A percentile compares a stretch with the other conserved stretches of the same genome.
phyloP scores from a whole-genome alignment of 768 basidiomycete genomes.

The Podaxis carcinomalis region DNA sequence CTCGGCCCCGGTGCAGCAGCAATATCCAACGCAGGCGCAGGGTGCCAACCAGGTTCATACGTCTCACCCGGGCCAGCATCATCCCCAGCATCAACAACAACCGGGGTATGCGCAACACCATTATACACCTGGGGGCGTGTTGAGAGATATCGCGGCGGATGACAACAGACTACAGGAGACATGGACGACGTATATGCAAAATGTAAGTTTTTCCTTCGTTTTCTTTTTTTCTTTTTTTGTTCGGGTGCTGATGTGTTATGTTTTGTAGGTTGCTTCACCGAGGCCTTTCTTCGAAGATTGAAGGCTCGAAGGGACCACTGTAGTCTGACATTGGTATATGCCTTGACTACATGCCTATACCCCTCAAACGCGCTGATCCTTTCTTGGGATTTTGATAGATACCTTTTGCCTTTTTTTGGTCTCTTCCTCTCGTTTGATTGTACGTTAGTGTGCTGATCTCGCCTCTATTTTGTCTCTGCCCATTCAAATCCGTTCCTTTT shows the following conservation, averaged over 20 bases:
- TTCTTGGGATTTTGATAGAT: too few relatives aligned
- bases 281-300: constrained; percentile 37
- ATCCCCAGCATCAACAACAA: constrained; percentile 18
- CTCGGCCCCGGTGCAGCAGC: neutral
- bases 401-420: too few relatives aligned
- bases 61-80: constrained; percentile 11
- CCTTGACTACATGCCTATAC: too few relatives aligned
- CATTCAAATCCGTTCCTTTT: too few relatives aligned
- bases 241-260: neutral
- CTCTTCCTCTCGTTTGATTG: too few relatives aligned
- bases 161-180: constrained; percentile 61
- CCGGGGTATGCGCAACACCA: constrained; percentile 23
- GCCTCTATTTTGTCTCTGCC: too few relatives aligned
- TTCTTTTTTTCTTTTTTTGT: neutral
- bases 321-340: too few relatives aligned
- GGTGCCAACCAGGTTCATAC: neutral
- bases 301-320: neutral
- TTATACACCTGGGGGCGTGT: constrained; percentile 43
- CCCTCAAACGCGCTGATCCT: too few relatives aligned
- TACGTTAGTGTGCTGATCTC: too few relatives aligned
- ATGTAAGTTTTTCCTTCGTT: constrained; percentile 27
- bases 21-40: neutral
- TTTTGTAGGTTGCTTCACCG: constrained; percentile 36
- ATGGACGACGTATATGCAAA: constrained; percentile 66
- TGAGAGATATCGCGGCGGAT: constrained; percentile 46